Evolutionary conservation across 805 yeast species (phyloP).

Genomic region (Barnettozyma vustinii): DNA sequence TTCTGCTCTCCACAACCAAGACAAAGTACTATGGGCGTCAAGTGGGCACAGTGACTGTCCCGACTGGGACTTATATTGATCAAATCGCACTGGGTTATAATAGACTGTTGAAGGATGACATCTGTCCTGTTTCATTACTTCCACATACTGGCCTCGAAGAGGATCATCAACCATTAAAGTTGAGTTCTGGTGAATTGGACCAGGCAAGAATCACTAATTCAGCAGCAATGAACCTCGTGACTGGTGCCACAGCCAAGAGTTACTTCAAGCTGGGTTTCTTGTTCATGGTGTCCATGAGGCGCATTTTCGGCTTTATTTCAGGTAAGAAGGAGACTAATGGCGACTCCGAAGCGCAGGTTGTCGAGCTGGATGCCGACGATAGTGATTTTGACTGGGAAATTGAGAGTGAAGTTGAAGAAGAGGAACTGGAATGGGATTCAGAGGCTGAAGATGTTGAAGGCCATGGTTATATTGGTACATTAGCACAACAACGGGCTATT

Average conservation of each 20-base stretch:
- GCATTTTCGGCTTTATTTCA: background rate
- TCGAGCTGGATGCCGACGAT: background rate
- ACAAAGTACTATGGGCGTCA: background rate
- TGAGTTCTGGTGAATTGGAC: background rate
- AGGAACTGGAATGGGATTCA: background rate
- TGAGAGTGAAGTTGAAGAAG: background rate
- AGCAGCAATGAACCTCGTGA: background rate
- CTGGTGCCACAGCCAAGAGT: background rate
- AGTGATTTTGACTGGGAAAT: constrained; percentile 1
- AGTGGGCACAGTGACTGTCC: background rate
- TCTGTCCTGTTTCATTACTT: background rate
- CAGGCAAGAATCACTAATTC: background rate
- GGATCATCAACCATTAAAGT: background rate
- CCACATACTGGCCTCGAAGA: background rate
- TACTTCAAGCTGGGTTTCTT: background rate
- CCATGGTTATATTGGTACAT: background rate
- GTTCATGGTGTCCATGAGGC: background rate
- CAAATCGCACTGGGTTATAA: background rate
- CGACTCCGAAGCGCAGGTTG: background rate
- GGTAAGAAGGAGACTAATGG: background rate
- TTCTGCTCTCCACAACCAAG: background rate
- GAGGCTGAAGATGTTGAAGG: background rate
- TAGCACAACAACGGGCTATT: background rate
- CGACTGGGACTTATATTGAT: background rate
- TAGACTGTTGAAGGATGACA: background rate